Conservation (phyloP, 2,329 filamentous ascomycete species). For the Lachnellula cervina region DNA sequence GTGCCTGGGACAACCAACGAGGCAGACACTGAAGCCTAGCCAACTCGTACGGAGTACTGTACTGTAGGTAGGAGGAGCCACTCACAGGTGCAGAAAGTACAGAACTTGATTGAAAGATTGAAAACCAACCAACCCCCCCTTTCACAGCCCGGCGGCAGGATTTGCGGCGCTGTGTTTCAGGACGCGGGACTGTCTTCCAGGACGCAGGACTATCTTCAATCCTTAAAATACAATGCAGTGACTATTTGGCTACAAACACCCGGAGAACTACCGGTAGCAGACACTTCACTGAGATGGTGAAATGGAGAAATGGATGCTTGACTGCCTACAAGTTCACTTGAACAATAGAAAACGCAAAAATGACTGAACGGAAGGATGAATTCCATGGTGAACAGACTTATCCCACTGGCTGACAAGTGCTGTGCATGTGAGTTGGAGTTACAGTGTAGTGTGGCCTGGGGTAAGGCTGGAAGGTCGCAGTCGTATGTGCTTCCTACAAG, state of each 20-base stretch:
- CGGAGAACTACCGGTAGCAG: not conserved
- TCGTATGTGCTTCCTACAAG: no score
- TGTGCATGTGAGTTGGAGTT: not conserved
- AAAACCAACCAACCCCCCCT: not conserved
- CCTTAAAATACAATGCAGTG: not conserved
- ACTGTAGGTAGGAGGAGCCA: not conserved
- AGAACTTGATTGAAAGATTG: not conserved
- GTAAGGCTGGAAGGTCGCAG: not conserved
- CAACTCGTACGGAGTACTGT: not conserved
- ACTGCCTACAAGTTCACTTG: not conserved
- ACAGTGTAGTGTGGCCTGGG: not conserved
- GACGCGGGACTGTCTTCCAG: not conserved
- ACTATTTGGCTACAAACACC: not conserved
- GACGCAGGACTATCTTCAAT: not conserved
- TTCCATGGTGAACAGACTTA: not conserved
- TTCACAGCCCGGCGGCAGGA: constrained; percentile 2
- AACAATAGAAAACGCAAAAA: not conserved
- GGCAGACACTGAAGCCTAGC: not conserved
- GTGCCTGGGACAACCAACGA: not conserved
- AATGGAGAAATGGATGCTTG: no score
- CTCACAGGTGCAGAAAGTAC: not conserved
- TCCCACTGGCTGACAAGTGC: not conserved
- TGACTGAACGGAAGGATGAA: not conserved
- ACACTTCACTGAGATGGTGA: not conserved
- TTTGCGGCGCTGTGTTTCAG: not conserved